phyloP scores from a whole-genome alignment of 176 grass and related monocot species.

The Stipa capillata region DNA sequence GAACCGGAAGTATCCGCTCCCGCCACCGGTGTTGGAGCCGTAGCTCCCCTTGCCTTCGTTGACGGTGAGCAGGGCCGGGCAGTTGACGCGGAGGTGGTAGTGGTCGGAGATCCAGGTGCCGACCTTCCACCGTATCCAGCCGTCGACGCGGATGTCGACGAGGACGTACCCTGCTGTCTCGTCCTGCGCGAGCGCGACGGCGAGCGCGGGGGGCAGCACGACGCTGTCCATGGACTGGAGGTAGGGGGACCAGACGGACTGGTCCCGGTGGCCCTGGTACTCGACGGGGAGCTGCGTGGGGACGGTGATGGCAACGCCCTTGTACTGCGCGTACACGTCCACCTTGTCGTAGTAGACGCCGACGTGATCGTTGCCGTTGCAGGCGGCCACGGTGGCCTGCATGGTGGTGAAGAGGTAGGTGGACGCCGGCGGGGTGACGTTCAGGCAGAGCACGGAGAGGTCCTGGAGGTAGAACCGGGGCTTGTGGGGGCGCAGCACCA shows the following conservation, averaged over 20 bases:
- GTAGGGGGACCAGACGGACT: slow-evolving; percentile 56
- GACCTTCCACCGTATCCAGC: slow-evolving; percentile 57
- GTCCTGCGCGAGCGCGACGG: slow-evolving; percentile 36
- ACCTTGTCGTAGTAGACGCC: slow-evolving; percentile 74
- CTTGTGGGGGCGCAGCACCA: slow-evolving; percentile 53
- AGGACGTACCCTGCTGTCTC: slow-evolving; percentile 57
- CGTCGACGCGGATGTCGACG: slow-evolving; percentile 48
- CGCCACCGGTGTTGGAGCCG: slow-evolving; percentile 20
- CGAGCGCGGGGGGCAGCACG: slow-evolving; percentile 31
- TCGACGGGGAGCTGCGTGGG: slow-evolving; percentile 44
- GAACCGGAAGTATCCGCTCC: slow-evolving; percentile 41
- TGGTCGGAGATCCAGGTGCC: slow-evolving; percentile 58
- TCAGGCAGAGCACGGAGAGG: slow-evolving; percentile 59
- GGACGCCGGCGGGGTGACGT: slow-evolving; percentile 56
- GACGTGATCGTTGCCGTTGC: slow-evolving; percentile 38
- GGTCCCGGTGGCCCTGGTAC: slow-evolving; percentile 58
- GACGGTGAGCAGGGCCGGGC: slow-evolving; percentile 57
- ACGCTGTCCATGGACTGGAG: slow-evolving; percentile 34
- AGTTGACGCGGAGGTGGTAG: slow-evolving; percentile 56
- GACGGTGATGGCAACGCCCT: slow-evolving; percentile 46
- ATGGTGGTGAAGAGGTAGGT: slow-evolving; percentile 59
- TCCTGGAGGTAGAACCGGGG: slow-evolving; percentile 73
- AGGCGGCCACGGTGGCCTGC: slow-evolving; percentile 39
- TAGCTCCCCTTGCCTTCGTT: slow-evolving; percentile 22
- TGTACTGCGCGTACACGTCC: slow-evolving; percentile 59